Base-by-base conservation (phyloP, 1,139 yeast species). In the Magnusiomyces paraingens region DNA sequence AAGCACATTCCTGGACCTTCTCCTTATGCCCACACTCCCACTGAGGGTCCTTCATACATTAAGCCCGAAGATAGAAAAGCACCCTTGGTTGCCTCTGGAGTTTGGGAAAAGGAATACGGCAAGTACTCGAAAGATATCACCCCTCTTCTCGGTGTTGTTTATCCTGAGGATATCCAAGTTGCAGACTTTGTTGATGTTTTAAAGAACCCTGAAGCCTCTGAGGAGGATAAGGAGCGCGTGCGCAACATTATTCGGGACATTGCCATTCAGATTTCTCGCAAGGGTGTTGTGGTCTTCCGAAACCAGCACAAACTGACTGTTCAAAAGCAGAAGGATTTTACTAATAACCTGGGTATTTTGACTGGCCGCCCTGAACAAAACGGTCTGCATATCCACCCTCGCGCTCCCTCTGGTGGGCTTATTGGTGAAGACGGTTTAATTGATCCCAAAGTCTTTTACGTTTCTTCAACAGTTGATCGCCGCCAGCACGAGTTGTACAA, bases 401-500 rank as follows among this genome's bases (percentile, higher is more conserved):
- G 41, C 2, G 36, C 52, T 3, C 47, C 52, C 8, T 47, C 52
- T 3, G 52, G 47, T 41, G 52, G 52, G 3, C 20, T 49, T 20
- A 14, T 49, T 12, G 48, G 36, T 17, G 47, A 22, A 6, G 47
- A 22, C 29, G 47, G 40, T 11, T 20, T 32, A 14, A 49, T 44
- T 20, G 52, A 49, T 21, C 52, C 52, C 3, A 41, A 49, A n/a
- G 52, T 49, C 18, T 41, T 45, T 8, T 42, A 22, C 12, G 42
- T 49, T 20, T 26, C 41, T 5, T 32, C 47, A 20, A 41, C 17
- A 5, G 35, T 44, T 36, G 21, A 26, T 12, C 12, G 20, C 35
- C 21, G 20, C 18, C 35, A 32, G 10, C 14, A 17, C 40, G 42
- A 42, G 60, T 54, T 55, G 58, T 59, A 52, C 49, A 21, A 26